Conservation (phyloP, 148 eudicot genomes). For the Amaranthus hypochondriacus region DNA sequence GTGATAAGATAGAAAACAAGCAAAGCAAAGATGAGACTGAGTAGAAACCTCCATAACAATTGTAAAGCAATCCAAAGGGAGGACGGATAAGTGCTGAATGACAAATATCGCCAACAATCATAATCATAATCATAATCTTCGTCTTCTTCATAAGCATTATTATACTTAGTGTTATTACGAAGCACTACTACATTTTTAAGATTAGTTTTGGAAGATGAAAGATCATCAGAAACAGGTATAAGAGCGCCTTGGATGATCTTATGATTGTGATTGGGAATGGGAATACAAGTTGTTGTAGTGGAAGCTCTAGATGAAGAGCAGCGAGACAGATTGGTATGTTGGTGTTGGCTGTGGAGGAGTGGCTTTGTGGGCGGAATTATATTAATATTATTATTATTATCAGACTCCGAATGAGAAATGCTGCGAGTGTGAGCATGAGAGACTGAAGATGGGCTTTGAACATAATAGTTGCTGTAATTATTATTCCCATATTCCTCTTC, state of each 20-base stretch:
- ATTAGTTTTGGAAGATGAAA: neutral
- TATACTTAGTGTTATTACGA: neutral
- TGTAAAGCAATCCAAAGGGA: conserved; percentile 58
- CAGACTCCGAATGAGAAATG: neutral
- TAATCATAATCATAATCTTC: neutral
- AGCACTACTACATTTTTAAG: neutral
- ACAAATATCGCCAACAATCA: conserved; percentile 43
- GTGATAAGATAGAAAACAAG: conserved; percentile 63
- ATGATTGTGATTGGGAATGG: neutral
- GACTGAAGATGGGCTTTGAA: conserved; percentile 57
- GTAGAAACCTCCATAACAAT: conserved; percentile 52
- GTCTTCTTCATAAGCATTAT: neutral
- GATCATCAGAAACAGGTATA: neutral
- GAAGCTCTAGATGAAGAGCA: conserved; percentile 56
- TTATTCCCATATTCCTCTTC: conserved; percentile 6
- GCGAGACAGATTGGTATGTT: conserved; percentile 24
- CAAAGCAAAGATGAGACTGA: conserved; percentile 57
- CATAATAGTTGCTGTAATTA: conserved; percentile 33
- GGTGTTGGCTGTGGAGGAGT: neutral
- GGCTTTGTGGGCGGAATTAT: neutral
- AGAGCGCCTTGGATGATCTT: neutral
- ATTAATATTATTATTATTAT: neutral
- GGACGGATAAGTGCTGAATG: conserved; percentile 36
- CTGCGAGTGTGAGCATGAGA: conserved; percentile 31
- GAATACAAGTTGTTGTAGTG: conserved; percentile 20